Evolutionary conservation across 2,329 filamentous ascomycete species (phyloP).

Genomic region (Monosporascus sp.): DNA sequence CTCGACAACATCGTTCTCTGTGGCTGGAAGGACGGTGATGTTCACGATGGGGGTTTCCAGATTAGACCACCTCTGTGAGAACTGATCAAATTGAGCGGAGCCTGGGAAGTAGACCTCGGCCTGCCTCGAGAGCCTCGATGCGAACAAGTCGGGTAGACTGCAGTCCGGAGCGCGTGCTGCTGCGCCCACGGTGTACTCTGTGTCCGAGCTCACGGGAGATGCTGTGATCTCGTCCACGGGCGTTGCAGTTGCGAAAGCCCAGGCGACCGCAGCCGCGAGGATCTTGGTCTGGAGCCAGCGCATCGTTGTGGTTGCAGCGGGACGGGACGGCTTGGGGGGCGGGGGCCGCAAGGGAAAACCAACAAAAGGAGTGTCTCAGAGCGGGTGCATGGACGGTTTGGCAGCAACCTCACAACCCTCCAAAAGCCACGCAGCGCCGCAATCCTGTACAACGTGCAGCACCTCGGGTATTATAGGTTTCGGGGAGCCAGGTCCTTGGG

Average conservation of each 20-base stretch:
- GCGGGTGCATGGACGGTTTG: too few relatives aligned
- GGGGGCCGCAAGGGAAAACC: too few relatives aligned
- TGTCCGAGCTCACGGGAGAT: too few relatives aligned
- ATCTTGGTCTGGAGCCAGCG: constrained; percentile 2
- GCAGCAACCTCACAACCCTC: too few relatives aligned
- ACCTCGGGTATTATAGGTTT: too few relatives aligned
- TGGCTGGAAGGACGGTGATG: constrained; percentile 29
- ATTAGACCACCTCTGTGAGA: constrained; percentile 26
- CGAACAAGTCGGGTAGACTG: background rate
- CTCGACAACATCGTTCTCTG: constrained; percentile 30
- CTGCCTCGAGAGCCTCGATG: background rate
- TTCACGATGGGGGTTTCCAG: constrained; percentile 26
- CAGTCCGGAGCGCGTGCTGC: background rate
- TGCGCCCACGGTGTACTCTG: too few relatives aligned
- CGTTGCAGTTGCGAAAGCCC: background rate
- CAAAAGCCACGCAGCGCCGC: too few relatives aligned
- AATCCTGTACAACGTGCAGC: too few relatives aligned
- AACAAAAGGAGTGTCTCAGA: too few relatives aligned
- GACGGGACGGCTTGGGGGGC: too few relatives aligned
- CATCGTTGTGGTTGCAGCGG: background rate
- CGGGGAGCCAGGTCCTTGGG: too few relatives aligned
- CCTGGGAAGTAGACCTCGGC: constrained; percentile 21
- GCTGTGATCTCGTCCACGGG: too few relatives aligned
- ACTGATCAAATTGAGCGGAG: constrained; percentile 21
- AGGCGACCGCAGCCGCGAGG: background rate